phyloP scores from a whole-genome alignment of 306 rosid genomes.

The Casuarina glauca region DNA sequence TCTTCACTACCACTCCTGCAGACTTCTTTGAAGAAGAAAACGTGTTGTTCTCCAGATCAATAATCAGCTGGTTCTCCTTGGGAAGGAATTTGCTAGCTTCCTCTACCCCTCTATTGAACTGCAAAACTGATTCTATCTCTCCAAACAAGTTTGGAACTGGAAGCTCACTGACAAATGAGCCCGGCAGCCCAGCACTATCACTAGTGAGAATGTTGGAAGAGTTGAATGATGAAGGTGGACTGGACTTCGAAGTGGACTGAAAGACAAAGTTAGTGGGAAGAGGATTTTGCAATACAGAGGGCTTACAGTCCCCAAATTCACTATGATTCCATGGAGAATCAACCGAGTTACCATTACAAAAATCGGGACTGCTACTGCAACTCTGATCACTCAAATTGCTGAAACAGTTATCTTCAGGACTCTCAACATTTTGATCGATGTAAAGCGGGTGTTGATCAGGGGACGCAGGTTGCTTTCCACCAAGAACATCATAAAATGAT shows the following conservation, averaged over 20 bases:
- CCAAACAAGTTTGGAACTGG: conserved; percentile 27
- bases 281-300: conserved; percentile 34
- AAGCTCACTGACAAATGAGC: conserved; percentile 32
- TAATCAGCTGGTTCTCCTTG: conserved; percentile 36
- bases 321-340: conserved; percentile 27
- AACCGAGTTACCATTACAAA: conserved; percentile 25
- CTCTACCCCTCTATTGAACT: conserved; percentile 60
- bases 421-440: conserved; percentile 28
- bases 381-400: conserved; percentile 30
- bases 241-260: conserved; percentile 36
- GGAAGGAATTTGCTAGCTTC: conserved; percentile 70
- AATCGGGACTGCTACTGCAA: conserved; percentile 24
- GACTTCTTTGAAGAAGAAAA: conserved; percentile 23
- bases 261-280: conserved; percentile 48
- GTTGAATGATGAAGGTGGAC: conserved; percentile 26
- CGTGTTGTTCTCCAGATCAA: conserved; percentile 30
- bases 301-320: conserved; percentile 33
- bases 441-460: conserved; percentile 45
- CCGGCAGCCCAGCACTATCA: conserved; percentile 27
- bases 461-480: conserved; percentile 33
- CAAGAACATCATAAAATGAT: conserved; percentile 50
- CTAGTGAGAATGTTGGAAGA: conserved; percentile 4
- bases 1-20: conserved; percentile 24
- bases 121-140: conserved; percentile 51
- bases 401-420: conserved; percentile 36